Percentiles rank a stretch among this genome's conserved stretches.
These are phyloP conservation scores for Lichtheimia ramosa DNA, from an alignment of 371 early-diverging fungal species.

Conservation along the genomic window DNA sequence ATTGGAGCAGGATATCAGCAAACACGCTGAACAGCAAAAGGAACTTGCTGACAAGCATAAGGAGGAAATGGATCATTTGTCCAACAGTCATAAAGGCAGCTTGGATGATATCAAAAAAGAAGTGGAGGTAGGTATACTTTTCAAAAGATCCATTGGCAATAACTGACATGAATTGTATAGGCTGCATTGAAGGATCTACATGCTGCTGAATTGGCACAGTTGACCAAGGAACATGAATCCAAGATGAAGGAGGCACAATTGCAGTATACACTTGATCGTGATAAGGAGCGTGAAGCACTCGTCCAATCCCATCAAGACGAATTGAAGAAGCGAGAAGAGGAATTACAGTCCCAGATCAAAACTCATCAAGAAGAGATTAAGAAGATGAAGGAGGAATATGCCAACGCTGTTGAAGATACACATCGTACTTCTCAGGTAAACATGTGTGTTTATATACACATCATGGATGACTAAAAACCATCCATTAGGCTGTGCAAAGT, in stretches of 20 bases:
- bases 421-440: slow-evolving; percentile 7
- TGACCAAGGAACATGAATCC: slow-evolving; percentile 15
- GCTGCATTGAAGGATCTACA: slow-evolving; percentile 26
- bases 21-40: slow-evolving; percentile 21
- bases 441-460: not conserved
- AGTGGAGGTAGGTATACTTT: slow-evolving; percentile 23
- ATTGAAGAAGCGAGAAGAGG: slow-evolving; percentile 1
- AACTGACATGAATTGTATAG: not conserved
- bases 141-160: not conserved
- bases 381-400: slow-evolving; percentile 11
- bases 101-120: slow-evolving; percentile 34
- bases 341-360: not conserved
- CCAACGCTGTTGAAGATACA: slow-evolving; percentile 11
- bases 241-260: slow-evolving; percentile 21
- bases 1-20: slow-evolving; percentile 29
- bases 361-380: not conserved
- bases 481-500: not conserved
- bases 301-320: not conserved
- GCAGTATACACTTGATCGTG: slow-evolving; percentile 10
- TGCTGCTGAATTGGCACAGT: slow-evolving; percentile 16
- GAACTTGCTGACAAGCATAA: slow-evolving; percentile 25
- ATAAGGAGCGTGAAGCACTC: slow-evolving; percentile 15
- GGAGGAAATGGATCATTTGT: slow-evolving; percentile 19
- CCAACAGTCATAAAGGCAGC: slow-evolving; percentile 20
- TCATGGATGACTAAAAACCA: not conserved